Conservation (phyloP, 148 eudicot species). For the Persicaria maculosa region DNA sequence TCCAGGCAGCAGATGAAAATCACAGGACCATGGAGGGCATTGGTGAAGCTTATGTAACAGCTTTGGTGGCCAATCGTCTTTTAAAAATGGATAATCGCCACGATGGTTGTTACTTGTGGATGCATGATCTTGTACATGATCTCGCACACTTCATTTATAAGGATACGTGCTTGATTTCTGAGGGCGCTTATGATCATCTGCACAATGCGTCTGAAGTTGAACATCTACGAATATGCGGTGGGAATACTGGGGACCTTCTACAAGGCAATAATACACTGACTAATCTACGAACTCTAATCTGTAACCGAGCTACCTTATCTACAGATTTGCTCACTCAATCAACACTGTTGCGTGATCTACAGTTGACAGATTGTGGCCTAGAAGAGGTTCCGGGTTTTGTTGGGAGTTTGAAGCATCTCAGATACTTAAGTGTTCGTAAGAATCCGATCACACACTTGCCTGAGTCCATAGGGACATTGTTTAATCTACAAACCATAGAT, state of each 20-base stretch:
- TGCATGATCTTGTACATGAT: constrained; percentile 9
- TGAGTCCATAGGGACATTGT: not conserved
- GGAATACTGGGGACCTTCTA: not conserved
- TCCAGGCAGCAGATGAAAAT: not conserved
- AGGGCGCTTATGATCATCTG: not conserved
- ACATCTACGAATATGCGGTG: not conserved
- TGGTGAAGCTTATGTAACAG: not conserved
- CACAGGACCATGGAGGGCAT: not conserved
- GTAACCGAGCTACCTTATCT: not conserved
- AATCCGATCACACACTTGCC: not conserved
- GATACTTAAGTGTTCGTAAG: not conserved
- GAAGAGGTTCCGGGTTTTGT: not conserved
- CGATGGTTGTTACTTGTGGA: not conserved
- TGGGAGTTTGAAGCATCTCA: constrained; percentile 1
- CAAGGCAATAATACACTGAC: not conserved
- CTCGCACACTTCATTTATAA: not conserved
- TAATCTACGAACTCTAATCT: not conserved
- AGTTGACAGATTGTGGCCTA: not conserved
- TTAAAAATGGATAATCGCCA: not conserved
- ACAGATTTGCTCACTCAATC: not conserved
- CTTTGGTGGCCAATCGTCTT: not conserved
- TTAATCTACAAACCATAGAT: not conserved
- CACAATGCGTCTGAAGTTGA: not conserved
- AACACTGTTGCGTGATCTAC: not conserved
- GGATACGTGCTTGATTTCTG: not conserved